phyloP scores from a whole-genome alignment of 2,329 filamentous ascomycete genomes.

The Aureobasidium sp. region DNA sequence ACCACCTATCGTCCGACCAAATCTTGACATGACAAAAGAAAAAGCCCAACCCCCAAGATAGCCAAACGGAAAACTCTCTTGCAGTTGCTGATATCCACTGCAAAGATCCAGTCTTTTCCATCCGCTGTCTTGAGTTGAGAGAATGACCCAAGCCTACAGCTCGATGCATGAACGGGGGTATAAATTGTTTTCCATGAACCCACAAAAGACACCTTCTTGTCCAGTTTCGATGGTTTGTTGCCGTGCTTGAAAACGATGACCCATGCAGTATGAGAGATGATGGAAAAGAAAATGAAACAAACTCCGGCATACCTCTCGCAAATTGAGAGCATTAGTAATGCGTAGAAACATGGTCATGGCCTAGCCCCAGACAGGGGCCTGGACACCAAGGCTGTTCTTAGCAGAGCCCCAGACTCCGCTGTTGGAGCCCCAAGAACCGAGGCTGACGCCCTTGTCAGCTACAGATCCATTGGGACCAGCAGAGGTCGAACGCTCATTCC shows the following conservation, averaged over 20 bases:
- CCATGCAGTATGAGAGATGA: slow-evolving; percentile 2
- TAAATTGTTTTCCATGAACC: not conserved
- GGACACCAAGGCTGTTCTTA: slow-evolving; percentile 71
- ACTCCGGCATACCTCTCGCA: slow-evolving; percentile 1
- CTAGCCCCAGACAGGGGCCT: slow-evolving; percentile 91
- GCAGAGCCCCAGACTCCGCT: slow-evolving; percentile 72
- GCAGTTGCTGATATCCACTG: not conserved
- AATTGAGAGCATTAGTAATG: not conserved
- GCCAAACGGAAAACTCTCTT: not conserved
- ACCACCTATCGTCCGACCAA: not conserved
- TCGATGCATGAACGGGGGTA: slow-evolving; percentile 7
- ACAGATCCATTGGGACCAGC: slow-evolving; percentile 48
- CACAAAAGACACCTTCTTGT: slow-evolving; percentile 1
- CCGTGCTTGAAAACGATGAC: not conserved
- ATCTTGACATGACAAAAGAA: not conserved
- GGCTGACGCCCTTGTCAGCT: slow-evolving; percentile 34
- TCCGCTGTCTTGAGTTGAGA: not conserved
- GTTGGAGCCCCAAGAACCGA: slow-evolving; percentile 67
- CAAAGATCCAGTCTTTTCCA: not conserved
- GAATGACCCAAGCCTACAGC: not conserved
- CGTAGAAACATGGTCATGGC: not conserved
- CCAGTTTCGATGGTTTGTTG: not conserved
- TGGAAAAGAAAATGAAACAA: not conserved
- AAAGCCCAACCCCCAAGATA: not conserved
- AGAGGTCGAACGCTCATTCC: slow-evolving; percentile 46